A percentile compares a stretch with the other conserved stretches of the same genome.
These are phyloP conservation scores for Exophiala viscosa DNA, from an alignment of 2,329 filamentous ascomycete species.

Conservation along the genomic window DNA sequence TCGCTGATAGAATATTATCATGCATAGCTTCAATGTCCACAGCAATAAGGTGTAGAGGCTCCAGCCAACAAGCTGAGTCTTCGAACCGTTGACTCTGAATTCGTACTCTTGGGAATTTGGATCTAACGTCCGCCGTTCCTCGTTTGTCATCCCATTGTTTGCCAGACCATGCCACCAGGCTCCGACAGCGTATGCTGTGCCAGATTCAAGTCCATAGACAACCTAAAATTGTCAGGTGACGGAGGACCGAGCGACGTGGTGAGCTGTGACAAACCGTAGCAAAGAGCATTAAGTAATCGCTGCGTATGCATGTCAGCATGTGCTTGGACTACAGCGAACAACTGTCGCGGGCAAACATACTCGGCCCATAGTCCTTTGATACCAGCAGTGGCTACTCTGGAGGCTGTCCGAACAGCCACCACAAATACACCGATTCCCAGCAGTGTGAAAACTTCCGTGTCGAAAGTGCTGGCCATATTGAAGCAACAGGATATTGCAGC, in stretches of 20 bases:
- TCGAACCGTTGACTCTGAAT: conserved; percentile 51
- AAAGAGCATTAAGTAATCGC: conserved; percentile 57
- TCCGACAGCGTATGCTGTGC: conserved; percentile 49
- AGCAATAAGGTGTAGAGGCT: conserved; percentile 51
- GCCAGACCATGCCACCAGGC: conserved; percentile 50
- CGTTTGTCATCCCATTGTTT: conserved; percentile 56
- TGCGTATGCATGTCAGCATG: background rate
- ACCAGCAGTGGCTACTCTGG: conserved; percentile 42
- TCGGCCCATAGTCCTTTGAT: conserved; percentile 41
- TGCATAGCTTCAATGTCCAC: conserved; percentile 53
- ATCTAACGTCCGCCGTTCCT: conserved; percentile 45
- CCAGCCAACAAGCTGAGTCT: conserved; percentile 54
- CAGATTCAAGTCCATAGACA: conserved; percentile 51
- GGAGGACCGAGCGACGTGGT: background rate
- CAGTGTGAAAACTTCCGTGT: conserved; percentile 48
- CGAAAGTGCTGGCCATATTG: conserved; percentile 8
- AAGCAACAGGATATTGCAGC: background rate
- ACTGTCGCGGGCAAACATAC: background rate
- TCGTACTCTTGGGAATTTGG: conserved; percentile 46
- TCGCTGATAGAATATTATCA: conserved; percentile 56
- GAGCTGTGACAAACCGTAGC: conserved; percentile 44
- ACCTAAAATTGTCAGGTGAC: conserved; percentile 34
- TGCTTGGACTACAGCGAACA: background rate
- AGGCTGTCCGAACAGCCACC: conserved; percentile 50
- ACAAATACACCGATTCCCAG: conserved; percentile 49